Evolutionary conservation across 768 basidiomycete genomes (phyloP), one percentile per base, ranked within the genome.

Genomic region (Scleroderma citrinum): DNA sequence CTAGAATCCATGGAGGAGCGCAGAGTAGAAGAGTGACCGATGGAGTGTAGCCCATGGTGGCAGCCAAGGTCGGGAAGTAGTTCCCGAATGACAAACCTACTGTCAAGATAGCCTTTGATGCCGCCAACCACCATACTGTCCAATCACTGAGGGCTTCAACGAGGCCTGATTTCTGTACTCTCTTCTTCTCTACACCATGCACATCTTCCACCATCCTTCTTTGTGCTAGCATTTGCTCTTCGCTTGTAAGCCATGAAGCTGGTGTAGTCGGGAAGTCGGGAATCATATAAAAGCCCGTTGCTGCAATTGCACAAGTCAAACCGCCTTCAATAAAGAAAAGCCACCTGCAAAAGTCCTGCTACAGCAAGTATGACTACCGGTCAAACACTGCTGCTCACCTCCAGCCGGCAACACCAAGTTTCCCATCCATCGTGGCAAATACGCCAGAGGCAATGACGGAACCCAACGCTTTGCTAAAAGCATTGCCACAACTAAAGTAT

Each of bases 61-160:
- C 77, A 31, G 76, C 81, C 49, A 92, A 69, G 1, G 89, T 87
- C 21, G 84, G 87, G 70, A 90, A 91, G 65, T 82, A 88, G 16
- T 81, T 83, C 62, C 85, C 85, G 75, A 91, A 91, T 7, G 81
- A 81, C 5, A 87, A 58, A 10, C 83, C 79, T 34, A 83, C 62
- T 8, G 54, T 61, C 59, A 56, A 45, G 6, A 59, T 41, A 3
- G 54, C n/a, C 46, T 51, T 41, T 11, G 82, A 75, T 21, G 88
- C 50, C n/a, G 86, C 75, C 39, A 92, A 73, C 76, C 78, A 83
- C 84, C 87, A 92, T 31, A 92, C 85, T 64, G 81, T 86, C 85
- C 82, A 81, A 60, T 92, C 90, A 20, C 70, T 73, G 49, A 88
- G 35, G 17, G 34, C 34, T n/a, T 35, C 34, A 5, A n/a, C n/a